Conservation (phyloP, 2,329 filamentous ascomycete genomes). For the Ceratocystis albifundus region DNA sequence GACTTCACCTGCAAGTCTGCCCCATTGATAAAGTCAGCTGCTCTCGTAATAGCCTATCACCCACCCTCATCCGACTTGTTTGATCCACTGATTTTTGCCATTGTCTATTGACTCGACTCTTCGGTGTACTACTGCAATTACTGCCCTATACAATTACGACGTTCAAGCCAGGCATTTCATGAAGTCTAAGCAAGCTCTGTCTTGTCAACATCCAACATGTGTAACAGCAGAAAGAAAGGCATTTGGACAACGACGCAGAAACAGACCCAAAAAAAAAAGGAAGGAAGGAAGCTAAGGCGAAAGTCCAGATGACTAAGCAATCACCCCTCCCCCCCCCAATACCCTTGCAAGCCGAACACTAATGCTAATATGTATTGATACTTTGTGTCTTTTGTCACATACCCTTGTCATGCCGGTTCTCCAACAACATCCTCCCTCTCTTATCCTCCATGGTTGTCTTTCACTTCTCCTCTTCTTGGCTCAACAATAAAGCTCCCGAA, state of each 20-base stretch:
- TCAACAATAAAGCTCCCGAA: not conserved
- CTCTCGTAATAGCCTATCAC: not conserved
- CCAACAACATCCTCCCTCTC: not conserved
- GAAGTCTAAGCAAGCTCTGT: too few species aligned
- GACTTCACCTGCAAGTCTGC: slow-evolving; percentile 13
- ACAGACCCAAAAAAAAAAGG: too few species aligned
- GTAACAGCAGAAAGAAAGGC: not conserved
- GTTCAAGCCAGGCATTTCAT: too few species aligned
- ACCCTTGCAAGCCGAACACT: too few species aligned
- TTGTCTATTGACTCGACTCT: not conserved
- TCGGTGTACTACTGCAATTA: not conserved
- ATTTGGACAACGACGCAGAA: too few species aligned
- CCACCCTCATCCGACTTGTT: not conserved
- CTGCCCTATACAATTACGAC: not conserved
- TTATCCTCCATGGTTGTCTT: not conserved
- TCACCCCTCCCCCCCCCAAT: too few species aligned
- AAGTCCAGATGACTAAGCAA: too few species aligned
- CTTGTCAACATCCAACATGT: not conserved
- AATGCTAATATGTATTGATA: too few species aligned
- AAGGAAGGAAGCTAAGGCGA: too few species aligned
- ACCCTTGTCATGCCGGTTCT: not conserved
- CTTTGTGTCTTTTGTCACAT: too few species aligned
- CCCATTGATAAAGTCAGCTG: slow-evolving; percentile 6
- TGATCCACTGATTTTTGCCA: not conserved
- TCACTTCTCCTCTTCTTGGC: not conserved